These are phyloP conservation scores for Cutaneotrichosporon cyanovorans DNA, from an alignment of 1,284 basidiomycete species.

Conservation along the genomic window DNA sequence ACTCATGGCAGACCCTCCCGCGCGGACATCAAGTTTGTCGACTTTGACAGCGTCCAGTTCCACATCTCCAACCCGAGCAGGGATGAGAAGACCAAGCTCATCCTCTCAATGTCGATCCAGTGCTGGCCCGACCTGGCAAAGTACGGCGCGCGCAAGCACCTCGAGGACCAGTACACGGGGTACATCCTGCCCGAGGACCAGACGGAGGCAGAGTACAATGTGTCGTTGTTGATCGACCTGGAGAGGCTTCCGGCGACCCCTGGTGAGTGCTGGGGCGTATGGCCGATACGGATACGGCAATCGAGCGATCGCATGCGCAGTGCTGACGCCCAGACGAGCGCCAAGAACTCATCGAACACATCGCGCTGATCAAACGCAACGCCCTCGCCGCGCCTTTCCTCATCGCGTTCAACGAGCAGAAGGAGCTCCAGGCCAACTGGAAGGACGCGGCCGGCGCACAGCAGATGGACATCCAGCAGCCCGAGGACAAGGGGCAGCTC, in stretches of 20 bases:
- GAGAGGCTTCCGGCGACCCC: conserved; percentile 69
- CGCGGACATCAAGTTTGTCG: conserved; percentile 91
- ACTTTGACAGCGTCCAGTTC: conserved; percentile 95
- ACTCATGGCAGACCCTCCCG: conserved; percentile 61
- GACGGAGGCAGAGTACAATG: conserved; percentile 77
- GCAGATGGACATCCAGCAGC: conserved; percentile 42
- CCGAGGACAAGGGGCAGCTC: conserved; percentile 60
- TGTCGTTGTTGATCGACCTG: conserved; percentile 79
- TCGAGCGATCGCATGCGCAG: background rate
- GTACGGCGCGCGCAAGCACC: conserved; percentile 75
- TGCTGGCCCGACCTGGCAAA: conserved; percentile 91
- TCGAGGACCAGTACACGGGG: conserved; percentile 76
- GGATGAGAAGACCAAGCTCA: conserved; percentile 66
- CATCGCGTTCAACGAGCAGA: conserved; percentile 78
- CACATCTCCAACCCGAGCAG: conserved; percentile 80
- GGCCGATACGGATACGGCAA: background rate
- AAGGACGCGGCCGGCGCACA: conserved; percentile 46
- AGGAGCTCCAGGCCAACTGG: conserved; percentile 61
- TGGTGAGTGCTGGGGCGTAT: conserved; percentile 54
- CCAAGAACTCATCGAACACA: conserved; percentile 67
- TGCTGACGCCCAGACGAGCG: conserved; percentile 57
- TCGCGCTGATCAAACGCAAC: conserved; percentile 86
- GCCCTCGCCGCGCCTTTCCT: conserved; percentile 94
- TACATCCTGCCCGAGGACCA: conserved; percentile 48
- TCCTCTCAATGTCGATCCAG: conserved; percentile 91